These are phyloP conservation scores for Papiliotrema fonsecae DNA, from an alignment of 1,284 basidiomycete species.

Conservation along the genomic window DNA sequence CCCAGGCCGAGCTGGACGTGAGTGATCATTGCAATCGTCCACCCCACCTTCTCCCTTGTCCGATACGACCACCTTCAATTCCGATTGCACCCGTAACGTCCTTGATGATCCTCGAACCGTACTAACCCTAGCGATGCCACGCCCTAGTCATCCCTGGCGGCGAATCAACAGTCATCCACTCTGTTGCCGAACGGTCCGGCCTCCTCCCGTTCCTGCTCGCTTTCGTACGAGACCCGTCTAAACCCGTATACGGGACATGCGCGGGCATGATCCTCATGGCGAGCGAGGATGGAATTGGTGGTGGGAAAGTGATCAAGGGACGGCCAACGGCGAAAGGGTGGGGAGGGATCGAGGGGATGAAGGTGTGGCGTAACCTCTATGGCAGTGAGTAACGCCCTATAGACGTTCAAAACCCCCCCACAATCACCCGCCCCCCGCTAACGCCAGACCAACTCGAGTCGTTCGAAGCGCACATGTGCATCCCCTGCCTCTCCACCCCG, in stretches of 20 bases:
- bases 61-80: no score
- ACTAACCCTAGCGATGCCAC: slow-evolving; percentile 55
- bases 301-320: slow-evolving; percentile 65
- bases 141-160: slow-evolving; percentile 86
- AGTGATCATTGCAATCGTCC: no score
- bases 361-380: slow-evolving; percentile 71
- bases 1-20: slow-evolving; percentile 63
- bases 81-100: no score
- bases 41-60: no score
- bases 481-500: slow-evolving; percentile 61
- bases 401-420: not conserved
- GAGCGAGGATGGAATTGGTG: slow-evolving; percentile 58
- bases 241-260: slow-evolving; percentile 92
- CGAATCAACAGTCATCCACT: slow-evolving; percentile 87
- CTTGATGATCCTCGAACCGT: not conserved
- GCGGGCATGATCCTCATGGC: slow-evolving; percentile 92
- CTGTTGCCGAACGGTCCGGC: slow-evolving; percentile 72
- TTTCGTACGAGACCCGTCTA: slow-evolving; percentile 57
- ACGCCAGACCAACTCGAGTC: slow-evolving; percentile 60
- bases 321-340: slow-evolving; percentile 63
- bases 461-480: slow-evolving; percentile 72
- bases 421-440: not conserved
- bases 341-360: slow-evolving; percentile 68
- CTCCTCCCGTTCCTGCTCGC: slow-evolving; percentile 72
- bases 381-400: slow-evolving; percentile 66